A percentile compares a stretch with the other conserved stretches of the same genome.
These are phyloP conservation scores for Capsicum pubescens DNA, from an alignment of 257 asterid species.

Conservation along the genomic window DNA sequence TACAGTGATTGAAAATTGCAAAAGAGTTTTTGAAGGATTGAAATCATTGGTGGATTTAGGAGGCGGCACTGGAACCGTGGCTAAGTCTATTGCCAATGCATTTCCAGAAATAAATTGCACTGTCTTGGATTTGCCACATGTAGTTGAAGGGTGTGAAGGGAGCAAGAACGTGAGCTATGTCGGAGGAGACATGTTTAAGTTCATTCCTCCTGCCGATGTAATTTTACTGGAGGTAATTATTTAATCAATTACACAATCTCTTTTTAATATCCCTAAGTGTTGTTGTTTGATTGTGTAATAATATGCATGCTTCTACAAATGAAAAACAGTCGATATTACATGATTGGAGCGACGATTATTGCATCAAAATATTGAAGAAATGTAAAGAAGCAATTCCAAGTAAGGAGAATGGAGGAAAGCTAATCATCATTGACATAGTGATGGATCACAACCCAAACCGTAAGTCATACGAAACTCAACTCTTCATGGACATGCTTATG, in stretches of 20 bases:
- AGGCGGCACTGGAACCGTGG: background rate
- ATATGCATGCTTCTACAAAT: too few species aligned
- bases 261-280: too few species aligned
- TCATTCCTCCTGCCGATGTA: conserved; percentile 40
- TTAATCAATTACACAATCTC: too few species aligned
- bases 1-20: background rate
- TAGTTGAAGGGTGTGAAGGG: conserved; percentile 25
- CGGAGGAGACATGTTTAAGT: background rate
- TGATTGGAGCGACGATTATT: conserved; percentile 26
- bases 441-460: background rate
- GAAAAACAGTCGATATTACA: background rate
- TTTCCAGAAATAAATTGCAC: conserved; percentile 32
- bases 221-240: conserved; percentile 33
- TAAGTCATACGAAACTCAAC: conserved; percentile 10
- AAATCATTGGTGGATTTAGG: conserved; percentile 2
- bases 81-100: conserved; percentile 18
- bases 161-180: background rate
- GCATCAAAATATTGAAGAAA: conserved; percentile 30
- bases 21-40: conserved; percentile 34
- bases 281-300: background rate
- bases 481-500: conserved; percentile 16
- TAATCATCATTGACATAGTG: conserved; percentile 28
- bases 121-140: conserved; percentile 33
- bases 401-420: conserved; percentile 31
- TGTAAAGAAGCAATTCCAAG: conserved; percentile 36